phyloP scores from a whole-genome alignment of 768 basidiomycete species.

The Lactifluus hygrophoroides region DNA sequence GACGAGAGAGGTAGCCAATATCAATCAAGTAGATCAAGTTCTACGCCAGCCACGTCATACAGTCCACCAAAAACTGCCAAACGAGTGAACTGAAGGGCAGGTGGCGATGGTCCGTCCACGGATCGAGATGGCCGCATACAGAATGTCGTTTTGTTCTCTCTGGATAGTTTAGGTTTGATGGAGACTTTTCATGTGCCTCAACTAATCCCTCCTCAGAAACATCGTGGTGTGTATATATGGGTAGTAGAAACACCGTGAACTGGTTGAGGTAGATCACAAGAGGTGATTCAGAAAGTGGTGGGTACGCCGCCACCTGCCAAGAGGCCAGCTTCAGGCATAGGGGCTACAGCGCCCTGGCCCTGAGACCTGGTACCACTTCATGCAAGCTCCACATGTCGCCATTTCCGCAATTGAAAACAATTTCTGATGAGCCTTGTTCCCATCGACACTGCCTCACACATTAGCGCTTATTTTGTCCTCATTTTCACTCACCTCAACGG shows the following conservation, averaged over 20 bases:
- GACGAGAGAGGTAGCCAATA: background rate
- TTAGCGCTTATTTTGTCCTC: background rate
- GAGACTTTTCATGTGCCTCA: background rate
- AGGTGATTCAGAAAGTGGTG: background rate
- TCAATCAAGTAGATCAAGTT: background rate
- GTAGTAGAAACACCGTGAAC: background rate
- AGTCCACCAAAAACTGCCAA: background rate
- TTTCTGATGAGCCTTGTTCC: background rate
- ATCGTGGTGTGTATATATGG: background rate
- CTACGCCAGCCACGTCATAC: background rate
- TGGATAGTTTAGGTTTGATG: background rate
- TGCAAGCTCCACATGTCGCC: background rate
- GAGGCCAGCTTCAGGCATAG: background rate
- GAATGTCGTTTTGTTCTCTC: background rate
- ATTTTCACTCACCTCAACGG: background rate
- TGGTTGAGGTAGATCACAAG: background rate
- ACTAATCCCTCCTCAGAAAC: background rate
- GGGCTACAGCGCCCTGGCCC: background rate
- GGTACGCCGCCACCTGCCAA: background rate
- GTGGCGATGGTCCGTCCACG: background rate
- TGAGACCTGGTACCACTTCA: background rate
- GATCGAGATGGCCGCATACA: background rate
- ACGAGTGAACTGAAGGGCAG: background rate
- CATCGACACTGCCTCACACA: background rate
- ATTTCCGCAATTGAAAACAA: background rate